phyloP scores from a whole-genome alignment of 2,329 filamentous ascomycete species.

The Lomentospora prolificans region DNA sequence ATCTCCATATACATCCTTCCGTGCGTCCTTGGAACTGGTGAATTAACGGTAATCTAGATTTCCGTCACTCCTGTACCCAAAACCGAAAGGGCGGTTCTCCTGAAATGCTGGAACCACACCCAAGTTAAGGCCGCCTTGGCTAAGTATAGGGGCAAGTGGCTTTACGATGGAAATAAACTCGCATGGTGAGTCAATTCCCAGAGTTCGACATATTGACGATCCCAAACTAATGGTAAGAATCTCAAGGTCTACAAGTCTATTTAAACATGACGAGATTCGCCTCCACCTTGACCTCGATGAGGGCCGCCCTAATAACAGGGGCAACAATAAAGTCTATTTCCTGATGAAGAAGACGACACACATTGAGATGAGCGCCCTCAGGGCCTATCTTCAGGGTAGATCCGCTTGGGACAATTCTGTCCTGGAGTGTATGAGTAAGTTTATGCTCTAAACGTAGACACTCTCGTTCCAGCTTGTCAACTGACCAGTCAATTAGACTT shows the following conservation, averaged over 20 bases:
- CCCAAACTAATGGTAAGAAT: slow-evolving; percentile 11
- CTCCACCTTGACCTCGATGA: slow-evolving; percentile 63
- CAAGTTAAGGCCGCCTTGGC: slow-evolving; percentile 46
- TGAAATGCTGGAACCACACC: slow-evolving; percentile 65
- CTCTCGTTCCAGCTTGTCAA: no score
- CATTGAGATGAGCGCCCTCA: slow-evolving; percentile 58
- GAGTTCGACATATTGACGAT: background rate
- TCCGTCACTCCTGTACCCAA: slow-evolving; percentile 9
- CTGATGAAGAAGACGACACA: slow-evolving; percentile 54
- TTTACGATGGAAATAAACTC: slow-evolving; percentile 76
- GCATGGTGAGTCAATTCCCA: slow-evolving; percentile 57
- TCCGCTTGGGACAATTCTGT: slow-evolving; percentile 55
- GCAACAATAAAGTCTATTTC: slow-evolving; percentile 46
- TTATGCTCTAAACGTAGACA: no score
- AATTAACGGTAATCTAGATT: slow-evolving; percentile 10
- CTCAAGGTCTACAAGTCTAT: slow-evolving; percentile 25
- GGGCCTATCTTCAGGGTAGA: slow-evolving; percentile 53
- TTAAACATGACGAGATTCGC: slow-evolving; percentile 39
- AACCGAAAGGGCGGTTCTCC: slow-evolving; percentile 45
- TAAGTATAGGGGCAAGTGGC: slow-evolving; percentile 39
- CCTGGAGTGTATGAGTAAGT: slow-evolving; percentile 60
- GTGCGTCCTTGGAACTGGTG: background rate
- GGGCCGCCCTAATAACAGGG: slow-evolving; percentile 38
- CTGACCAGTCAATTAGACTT: slow-evolving; percentile 39
- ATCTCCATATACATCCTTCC: background rate